These are phyloP conservation scores for Corynespora cassiicola DNA, from an alignment of 2,329 filamentous ascomycete genomes.

Conservation along the genomic window DNA sequence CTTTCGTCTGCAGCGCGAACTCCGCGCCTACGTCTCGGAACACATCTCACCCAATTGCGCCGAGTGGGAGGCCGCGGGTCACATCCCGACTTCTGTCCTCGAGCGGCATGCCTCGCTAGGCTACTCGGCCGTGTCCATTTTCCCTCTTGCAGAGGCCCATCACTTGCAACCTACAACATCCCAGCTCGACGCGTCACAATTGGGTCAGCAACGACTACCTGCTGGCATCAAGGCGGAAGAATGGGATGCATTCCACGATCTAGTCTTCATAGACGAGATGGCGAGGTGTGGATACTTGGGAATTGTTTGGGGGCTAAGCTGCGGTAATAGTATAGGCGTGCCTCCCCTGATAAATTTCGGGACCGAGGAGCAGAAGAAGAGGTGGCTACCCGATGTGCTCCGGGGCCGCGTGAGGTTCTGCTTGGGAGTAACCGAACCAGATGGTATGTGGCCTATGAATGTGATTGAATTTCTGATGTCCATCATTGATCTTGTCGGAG, in stretches of 20 bases:
- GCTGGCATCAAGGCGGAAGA: constrained; percentile 11
- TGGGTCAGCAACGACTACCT: constrained; percentile 7
- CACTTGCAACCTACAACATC: too few species aligned
- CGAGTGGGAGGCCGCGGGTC: constrained; percentile 8
- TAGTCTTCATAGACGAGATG: constrained; percentile 29
- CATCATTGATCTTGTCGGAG: too few species aligned
- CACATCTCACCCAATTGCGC: constrained; percentile 9
- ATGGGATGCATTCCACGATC: constrained; percentile 33
- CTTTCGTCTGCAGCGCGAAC: too few species aligned
- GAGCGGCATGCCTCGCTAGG: constrained; percentile 7
- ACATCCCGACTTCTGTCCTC: constrained; percentile 7
- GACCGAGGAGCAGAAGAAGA: constrained; percentile 69
- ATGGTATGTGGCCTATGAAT: constrained; percentile 52
- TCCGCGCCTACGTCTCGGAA: constrained; percentile 5
- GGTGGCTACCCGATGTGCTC: constrained; percentile 73
- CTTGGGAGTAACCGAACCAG: constrained; percentile 83
- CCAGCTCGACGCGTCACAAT: too few species aligned
- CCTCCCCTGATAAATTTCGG: constrained; percentile 27
- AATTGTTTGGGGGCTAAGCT: constrained; percentile 6
- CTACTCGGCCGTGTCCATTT: constrained; percentile 8
- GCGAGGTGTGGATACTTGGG: constrained; percentile 20
- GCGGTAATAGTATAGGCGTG: constrained; percentile 20
- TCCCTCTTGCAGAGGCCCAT: constrained; percentile 7
- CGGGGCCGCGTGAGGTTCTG: constrained; percentile 83
- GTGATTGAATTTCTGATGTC: too few species aligned